These are phyloP conservation scores for Ramularia endophylla DNA, from an alignment of 2,329 filamentous ascomycete genomes.

Conservation along the genomic window DNA sequence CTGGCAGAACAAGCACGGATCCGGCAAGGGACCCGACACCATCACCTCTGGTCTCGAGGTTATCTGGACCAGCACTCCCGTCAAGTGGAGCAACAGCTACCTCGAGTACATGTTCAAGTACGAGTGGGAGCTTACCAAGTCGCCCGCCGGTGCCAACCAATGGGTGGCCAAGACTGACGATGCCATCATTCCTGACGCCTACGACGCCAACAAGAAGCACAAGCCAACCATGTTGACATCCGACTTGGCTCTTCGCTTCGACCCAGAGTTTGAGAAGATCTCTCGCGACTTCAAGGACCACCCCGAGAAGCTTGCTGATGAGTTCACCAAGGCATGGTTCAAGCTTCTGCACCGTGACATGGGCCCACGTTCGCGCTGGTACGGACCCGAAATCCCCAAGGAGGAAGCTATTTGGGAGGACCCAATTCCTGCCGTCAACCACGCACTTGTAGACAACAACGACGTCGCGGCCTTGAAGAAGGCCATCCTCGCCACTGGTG, in stretches of 20 bases:
- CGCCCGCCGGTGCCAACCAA: conserved; percentile 69
- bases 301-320: conserved; percentile 62
- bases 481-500: conserved; percentile 57
- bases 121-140: conserved; percentile 72
- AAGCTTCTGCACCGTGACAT: conserved; percentile 78
- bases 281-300: conserved; percentile 62
- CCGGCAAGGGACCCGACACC: conserved; percentile 64
- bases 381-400: conserved; percentile 67
- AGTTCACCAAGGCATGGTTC: conserved; percentile 72
- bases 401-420: conserved; percentile 72
- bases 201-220: conserved; percentile 64
- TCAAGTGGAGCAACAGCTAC: conserved; percentile 69
- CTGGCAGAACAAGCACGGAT: conserved; percentile 60
- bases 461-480: conserved; percentile 64
- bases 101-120: conserved; percentile 72
- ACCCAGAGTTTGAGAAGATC: conserved; percentile 71
- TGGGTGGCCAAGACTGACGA: conserved; percentile 67
- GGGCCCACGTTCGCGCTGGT: conserved; percentile 63
- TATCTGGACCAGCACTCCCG: conserved; percentile 70
- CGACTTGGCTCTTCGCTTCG: conserved; percentile 65
- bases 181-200: conserved; percentile 64
- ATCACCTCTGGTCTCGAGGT: conserved; percentile 75
- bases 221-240: conserved; percentile 71
- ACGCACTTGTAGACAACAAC: conserved; percentile 54
- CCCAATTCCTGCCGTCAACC: conserved; percentile 56